Percentiles rank a stretch among this genome's conserved stretches.
phyloP scores from a whole-genome alignment of 2,329 filamentous ascomycete species.

The Dendrostoma leiphaemia region DNA sequence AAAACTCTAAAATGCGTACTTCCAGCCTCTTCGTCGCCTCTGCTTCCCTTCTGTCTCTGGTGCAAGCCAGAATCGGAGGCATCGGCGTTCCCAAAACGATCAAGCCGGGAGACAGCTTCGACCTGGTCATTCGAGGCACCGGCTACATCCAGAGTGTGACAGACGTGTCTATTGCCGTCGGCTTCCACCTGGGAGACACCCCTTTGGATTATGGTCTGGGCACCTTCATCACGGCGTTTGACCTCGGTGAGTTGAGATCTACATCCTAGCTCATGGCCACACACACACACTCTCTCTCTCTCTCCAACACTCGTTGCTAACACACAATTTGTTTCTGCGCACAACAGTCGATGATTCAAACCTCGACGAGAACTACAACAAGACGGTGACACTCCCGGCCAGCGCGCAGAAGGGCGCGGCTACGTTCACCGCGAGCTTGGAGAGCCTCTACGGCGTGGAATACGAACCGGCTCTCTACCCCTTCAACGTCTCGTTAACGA shows the following conservation, averaged over 20 bases:
- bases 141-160: conserved; percentile 43
- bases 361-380: conserved; percentile 24
- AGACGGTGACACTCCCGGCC: conserved; percentile 26
- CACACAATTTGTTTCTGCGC: not conserved
- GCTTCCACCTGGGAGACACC: conserved; percentile 26
- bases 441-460: conserved; percentile 27
- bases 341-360: conserved; percentile 26
- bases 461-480: conserved; percentile 20
- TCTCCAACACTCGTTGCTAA: not conserved
- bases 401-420: conserved; percentile 21
- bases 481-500: conserved; percentile 27
- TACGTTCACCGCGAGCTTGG: conserved; percentile 26
- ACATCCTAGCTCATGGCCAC: too few relatives aligned
- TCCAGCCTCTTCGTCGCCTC: conserved; percentile 18
- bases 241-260: conserved; percentile 32
- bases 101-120: conserved; percentile 35
- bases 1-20: not conserved
- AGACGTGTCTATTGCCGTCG: conserved; percentile 44
- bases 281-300: not conserved
- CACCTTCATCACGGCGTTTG: conserved; percentile 27
- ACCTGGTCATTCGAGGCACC: conserved; percentile 36
- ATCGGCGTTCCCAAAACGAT: conserved; percentile 39
- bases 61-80: conserved; percentile 40
- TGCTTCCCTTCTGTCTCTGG: conserved; percentile 23
- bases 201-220: conserved; percentile 31